phyloP scores from a whole-genome alignment of 345 rosid genomes.

The Eucalyptus victrix region DNA sequence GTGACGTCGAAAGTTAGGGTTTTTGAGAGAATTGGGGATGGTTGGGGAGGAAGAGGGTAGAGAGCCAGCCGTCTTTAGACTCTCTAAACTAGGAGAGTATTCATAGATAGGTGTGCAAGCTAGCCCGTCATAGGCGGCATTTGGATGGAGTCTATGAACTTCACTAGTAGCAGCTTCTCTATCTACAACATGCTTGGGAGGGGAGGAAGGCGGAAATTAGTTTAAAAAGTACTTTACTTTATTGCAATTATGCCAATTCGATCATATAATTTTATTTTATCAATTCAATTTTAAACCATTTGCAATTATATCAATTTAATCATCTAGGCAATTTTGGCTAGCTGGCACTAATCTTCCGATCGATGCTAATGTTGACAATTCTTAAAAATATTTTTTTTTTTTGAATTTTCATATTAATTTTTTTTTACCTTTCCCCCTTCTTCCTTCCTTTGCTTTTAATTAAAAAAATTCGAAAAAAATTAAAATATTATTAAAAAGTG shows the following conservation, averaged over 20 bases:
- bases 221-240: accelerated
- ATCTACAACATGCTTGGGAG: neutral
- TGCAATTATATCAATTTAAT: accelerated
- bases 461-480: too few species aligned
- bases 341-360: accelerated
- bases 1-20: neutral
- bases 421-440: neutral
- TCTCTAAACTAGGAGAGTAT: neutral
- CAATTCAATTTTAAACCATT: too few species aligned
- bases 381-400: too few species aligned
- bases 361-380: accelerated
- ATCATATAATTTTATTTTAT: too few species aligned
- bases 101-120: neutral
- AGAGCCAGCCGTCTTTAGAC: neutral
- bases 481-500: too few species aligned
- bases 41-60: neutral
- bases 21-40: neutral
- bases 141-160: neutral
- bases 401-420: too few species aligned
- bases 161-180: neutral
- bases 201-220: too few species aligned
- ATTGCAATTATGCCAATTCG: accelerated
- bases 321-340: accelerated
- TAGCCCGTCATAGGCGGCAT: neutral
- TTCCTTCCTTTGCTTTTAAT: neutral